Evolutionary conservation across 495 filamentous ascomycete genomes (phyloP).

Genomic region (Podospora didyma): DNA sequence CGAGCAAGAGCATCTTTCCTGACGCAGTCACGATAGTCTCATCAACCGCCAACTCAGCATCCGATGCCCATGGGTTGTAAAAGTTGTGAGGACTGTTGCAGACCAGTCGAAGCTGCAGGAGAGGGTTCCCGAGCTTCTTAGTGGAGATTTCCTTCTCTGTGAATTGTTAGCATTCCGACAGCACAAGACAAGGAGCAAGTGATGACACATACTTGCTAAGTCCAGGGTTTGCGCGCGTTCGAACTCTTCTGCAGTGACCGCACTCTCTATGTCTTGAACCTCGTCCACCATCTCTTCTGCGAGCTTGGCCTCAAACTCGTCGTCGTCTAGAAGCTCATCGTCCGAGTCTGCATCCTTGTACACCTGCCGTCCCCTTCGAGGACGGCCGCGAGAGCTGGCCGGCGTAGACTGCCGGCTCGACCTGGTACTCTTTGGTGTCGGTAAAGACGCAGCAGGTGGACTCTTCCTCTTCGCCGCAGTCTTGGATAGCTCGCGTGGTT

Average conservation of each 20-base stretch:
- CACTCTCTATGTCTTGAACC: slow-evolving; percentile 43
- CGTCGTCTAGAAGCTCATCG: slow-evolving; percentile 74
- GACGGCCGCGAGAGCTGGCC: slow-evolving; percentile 43
- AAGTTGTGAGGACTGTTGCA: slow-evolving; percentile 97
- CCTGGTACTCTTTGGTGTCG: slow-evolving; percentile 62
- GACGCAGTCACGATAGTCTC: slow-evolving; percentile 78
- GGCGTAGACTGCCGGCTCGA: slow-evolving; percentile 71
- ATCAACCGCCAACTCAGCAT: slow-evolving; percentile 55
- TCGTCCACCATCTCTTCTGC: slow-evolving; percentile 55
- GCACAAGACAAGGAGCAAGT: neutral
- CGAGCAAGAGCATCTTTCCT: slow-evolving; percentile 93
- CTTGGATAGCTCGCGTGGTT: slow-evolving; percentile 18
- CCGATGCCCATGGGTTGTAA: slow-evolving; percentile 78
- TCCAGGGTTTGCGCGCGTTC: slow-evolving; percentile 69
- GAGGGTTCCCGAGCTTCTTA: slow-evolving; percentile 92
- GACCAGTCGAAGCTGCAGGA: slow-evolving; percentile 87
- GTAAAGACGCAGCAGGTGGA: slow-evolving; percentile 26
- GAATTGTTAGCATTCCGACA: slow-evolving; percentile 15
- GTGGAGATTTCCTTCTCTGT: slow-evolving; percentile 73
- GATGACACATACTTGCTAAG: slow-evolving; percentile 64
- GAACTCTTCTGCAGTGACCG: slow-evolving; percentile 53
- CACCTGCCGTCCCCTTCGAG: slow-evolving; percentile 35
- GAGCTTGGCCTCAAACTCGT: slow-evolving; percentile 67
- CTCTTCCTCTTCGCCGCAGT: slow-evolving; percentile 42
- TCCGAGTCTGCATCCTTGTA: slow-evolving; percentile 50